These are phyloP conservation scores for Akebia trifoliata DNA, from an alignment of 164 flowering plant species.

Conservation along the genomic window DNA sequence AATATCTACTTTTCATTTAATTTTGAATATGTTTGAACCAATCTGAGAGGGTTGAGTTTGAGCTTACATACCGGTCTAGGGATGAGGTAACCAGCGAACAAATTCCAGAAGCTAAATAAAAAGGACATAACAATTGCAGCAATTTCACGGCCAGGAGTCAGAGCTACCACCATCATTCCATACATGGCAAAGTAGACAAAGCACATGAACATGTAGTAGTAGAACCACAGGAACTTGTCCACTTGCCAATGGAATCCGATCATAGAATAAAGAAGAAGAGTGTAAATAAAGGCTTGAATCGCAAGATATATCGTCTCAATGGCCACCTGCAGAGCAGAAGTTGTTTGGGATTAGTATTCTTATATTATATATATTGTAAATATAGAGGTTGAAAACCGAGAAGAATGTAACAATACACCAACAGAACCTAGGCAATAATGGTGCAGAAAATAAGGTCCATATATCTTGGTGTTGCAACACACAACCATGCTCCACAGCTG, in stretches of 20 bases:
- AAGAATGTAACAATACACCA: too few species aligned
- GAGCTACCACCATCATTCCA: conserved; percentile 53
- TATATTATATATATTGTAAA: neutral
- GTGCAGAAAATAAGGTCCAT: too few species aligned
- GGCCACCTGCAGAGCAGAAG: conserved; percentile 33
- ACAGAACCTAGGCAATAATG: too few species aligned
- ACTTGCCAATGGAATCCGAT: conserved; percentile 41
- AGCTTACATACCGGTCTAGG: conserved; percentile 35
- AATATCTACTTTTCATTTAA: too few species aligned
- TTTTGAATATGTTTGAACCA: neutral
- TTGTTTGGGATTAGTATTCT: neutral
- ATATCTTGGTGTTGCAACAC: too few species aligned
- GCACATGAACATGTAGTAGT: conserved; percentile 46
- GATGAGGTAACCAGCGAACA: conserved; percentile 57
- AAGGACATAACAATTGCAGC: conserved; percentile 46
- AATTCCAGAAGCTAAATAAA: conserved; percentile 50
- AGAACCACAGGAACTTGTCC: conserved; percentile 40
- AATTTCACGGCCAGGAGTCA: conserved; percentile 42
- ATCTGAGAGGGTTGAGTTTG: neutral
- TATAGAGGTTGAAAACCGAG: too few species aligned
- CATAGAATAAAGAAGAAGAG: conserved; percentile 43
- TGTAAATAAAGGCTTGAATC: conserved; percentile 38
- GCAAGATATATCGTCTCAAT: conserved; percentile 42
- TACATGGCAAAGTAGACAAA: conserved; percentile 41
- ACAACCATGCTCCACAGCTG: too few species aligned